A percentile compares a stretch with the other conserved stretches of the same genome.
phyloP scores from a whole-genome alignment of 164 flowering plant genomes.

The Magnolia officinalis region DNA sequence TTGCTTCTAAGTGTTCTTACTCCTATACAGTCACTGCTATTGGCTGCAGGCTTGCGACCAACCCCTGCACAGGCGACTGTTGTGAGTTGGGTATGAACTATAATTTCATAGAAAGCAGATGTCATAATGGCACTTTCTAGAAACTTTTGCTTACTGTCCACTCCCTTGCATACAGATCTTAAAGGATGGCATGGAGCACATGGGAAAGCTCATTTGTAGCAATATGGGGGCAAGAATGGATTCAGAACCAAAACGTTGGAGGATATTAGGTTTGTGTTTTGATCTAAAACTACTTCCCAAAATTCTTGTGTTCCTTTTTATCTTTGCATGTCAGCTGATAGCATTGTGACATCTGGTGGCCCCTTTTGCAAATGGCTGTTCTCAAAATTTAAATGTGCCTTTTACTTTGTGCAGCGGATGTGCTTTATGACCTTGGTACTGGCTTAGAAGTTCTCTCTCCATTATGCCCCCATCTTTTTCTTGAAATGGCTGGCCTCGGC shows the following conservation, averaged over 20 bases:
- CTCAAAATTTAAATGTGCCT: constrained; percentile 3
- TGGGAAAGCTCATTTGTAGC: constrained; percentile 91
- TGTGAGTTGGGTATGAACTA: constrained; percentile 83
- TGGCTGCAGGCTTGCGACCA: constrained; percentile 99
- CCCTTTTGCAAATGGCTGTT: not conserved
- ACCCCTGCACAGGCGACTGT: constrained; percentile 98
- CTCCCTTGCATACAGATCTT: constrained; percentile 50
- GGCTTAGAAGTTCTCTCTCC: constrained; percentile 97
- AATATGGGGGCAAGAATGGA: constrained; percentile 99
- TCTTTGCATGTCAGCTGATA: not conserved
- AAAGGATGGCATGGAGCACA: constrained; percentile 97
- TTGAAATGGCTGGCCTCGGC: constrained; percentile 96
- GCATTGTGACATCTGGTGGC: not conserved
- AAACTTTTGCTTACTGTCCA: constrained; percentile 6
- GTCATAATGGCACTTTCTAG: not conserved
- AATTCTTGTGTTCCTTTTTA: constrained; percentile 1
- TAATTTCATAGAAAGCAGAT: not conserved
- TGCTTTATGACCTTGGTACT: constrained; percentile 90
- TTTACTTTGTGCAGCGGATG: constrained; percentile 72
- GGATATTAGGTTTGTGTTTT: constrained; percentile 64
- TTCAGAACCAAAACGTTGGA: constrained; percentile 97
- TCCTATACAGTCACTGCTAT: constrained; percentile 86
- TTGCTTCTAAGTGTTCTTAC: constrained; percentile 37
- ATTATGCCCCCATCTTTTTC: constrained; percentile 88
- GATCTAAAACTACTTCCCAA: not conserved